These are phyloP conservation scores for Saccharum officinarum DNA, from an alignment of 176 grass and related monocot species.

Conservation along the genomic window DNA sequence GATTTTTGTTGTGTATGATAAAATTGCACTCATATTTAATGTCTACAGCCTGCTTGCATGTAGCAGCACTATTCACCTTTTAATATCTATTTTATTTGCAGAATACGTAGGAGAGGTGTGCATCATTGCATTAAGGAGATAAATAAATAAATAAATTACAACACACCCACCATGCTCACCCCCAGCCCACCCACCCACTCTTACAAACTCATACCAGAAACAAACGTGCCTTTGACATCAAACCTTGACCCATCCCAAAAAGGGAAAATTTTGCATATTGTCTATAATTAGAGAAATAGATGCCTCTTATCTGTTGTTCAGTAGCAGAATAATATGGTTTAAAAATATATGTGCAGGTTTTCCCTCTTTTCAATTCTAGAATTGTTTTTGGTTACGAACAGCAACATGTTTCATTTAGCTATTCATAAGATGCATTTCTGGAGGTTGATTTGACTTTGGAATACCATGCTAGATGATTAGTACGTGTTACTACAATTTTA, in stretches of 20 bases:
- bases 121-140: background rate
- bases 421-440: background rate
- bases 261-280: background rate
- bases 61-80: background rate
- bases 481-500: slow-evolving; percentile 4
- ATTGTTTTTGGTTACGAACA: background rate
- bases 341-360: background rate
- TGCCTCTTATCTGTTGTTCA: background rate
- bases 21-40: background rate
- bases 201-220: too few relatives aligned
- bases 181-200: background rate
- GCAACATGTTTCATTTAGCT: background rate
- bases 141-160: background rate
- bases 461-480: background rate
- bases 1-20: background rate
- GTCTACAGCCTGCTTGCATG: background rate
- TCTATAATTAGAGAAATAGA: slow-evolving; percentile 2
- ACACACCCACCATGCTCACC: background rate
- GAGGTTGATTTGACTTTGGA: background rate
- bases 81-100: background rate
- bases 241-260: too few relatives aligned
- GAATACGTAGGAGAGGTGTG: background rate
- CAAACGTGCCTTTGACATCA: too few relatives aligned
- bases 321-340: background rate
- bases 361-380: background rate